These are phyloP conservation scores for Inonotus hispidus DNA, from an alignment of 1,284 basidiomycete genomes.

Conservation along the genomic window DNA sequence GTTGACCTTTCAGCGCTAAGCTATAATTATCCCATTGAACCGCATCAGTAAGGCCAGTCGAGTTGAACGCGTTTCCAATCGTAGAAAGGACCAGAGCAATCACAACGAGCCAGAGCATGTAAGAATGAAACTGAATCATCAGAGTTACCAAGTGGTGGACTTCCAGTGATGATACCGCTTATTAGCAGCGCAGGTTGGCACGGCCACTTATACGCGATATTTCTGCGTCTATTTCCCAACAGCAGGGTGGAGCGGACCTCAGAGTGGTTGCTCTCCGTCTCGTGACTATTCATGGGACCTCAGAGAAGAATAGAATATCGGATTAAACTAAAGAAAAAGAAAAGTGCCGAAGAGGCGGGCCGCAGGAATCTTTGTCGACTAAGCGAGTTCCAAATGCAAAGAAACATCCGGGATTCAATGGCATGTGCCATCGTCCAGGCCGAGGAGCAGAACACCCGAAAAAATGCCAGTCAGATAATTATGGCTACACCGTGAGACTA, in stretches of 20 bases:
- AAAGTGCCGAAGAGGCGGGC: neutral
- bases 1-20: slow-evolving; percentile 14
- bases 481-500: too few species aligned
- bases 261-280: neutral
- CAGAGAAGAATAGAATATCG: neutral
- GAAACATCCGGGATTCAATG: too few species aligned
- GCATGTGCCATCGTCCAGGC: neutral
- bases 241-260: neutral
- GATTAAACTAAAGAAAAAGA: neutral
- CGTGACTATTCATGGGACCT: neutral
- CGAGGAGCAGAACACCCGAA: neutral
- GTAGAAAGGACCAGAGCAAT: neutral
- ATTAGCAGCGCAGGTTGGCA: neutral
- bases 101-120: neutral
- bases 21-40: slow-evolving; percentile 17
- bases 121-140: neutral
- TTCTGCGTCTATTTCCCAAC: neutral
- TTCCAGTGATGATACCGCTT: neutral
- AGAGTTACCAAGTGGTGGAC: neutral
- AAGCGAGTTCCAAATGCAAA: too few species aligned
- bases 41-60: neutral
- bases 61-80: neutral
- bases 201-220: neutral
- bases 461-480: neutral
- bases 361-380: neutral